phyloP scores from a whole-genome alignment of 441 rosid genomes.

The Aleurites moluccanus region DNA sequence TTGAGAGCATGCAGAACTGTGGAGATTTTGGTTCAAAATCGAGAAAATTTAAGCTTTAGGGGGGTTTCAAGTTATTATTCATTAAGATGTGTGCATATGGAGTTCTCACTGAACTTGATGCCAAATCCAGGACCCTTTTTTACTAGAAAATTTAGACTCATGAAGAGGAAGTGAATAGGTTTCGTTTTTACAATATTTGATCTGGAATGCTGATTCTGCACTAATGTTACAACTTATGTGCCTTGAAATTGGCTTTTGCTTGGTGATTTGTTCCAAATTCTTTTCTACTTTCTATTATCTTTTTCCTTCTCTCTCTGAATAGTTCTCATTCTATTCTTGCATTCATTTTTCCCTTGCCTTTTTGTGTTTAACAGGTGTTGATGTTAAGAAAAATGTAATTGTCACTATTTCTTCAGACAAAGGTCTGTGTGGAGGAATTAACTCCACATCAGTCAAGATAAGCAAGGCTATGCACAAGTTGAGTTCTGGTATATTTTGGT shows the following conservation, averaged over 20 bases:
- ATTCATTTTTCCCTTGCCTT: slow-evolving; percentile 5
- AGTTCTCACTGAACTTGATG: not conserved
- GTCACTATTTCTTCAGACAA: slow-evolving; percentile 91
- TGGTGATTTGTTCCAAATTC: slow-evolving; percentile 2
- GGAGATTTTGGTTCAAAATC: not conserved
- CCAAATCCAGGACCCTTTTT: not conserved
- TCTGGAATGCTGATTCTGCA: not conserved
- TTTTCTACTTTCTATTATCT: not conserved
- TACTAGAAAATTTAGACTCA: not conserved
- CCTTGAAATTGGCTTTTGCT: not conserved
- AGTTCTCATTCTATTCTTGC: not conserved
- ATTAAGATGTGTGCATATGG: not conserved
- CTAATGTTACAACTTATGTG: not conserved
- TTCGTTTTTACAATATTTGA: not conserved
- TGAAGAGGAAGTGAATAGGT: not conserved
- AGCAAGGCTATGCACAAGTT: slow-evolving; percentile 72
- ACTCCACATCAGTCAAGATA: slow-evolving; percentile 83
- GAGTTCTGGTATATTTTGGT: slow-evolving; percentile 59
- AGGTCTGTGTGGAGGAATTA: slow-evolving; percentile 98
- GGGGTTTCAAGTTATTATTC: not conserved
- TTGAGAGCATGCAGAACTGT: not conserved
- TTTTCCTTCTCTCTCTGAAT: not conserved
- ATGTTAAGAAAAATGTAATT: slow-evolving; percentile 87
- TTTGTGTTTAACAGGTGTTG: slow-evolving; percentile 51
- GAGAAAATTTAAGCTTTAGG: not conserved